phyloP scores from a whole-genome alignment of 176 grass and related monocot species.

The Oryza rufipogon region DNA sequence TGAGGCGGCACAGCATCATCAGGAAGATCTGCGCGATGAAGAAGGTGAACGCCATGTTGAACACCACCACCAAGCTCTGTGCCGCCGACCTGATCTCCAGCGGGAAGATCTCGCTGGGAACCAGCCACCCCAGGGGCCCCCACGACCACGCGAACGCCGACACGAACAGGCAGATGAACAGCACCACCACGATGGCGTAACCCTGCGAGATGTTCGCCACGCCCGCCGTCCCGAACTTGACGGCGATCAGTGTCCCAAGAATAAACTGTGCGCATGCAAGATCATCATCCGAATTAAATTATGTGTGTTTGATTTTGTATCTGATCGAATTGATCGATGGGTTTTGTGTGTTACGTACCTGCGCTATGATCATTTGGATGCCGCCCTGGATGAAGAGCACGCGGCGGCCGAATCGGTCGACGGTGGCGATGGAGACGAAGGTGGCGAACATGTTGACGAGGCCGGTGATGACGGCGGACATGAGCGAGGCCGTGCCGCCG shows the following conservation, averaged over 20 bases:
- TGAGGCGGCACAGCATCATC: conserved; percentile 64
- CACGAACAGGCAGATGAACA: conserved; percentile 83
- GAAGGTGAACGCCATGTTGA: conserved; percentile 57
- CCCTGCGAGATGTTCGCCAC: conserved; percentile 33
- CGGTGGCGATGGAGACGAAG: conserved; percentile 52
- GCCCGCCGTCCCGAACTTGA: conserved; percentile 39
- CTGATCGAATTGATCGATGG: too few relatives aligned
- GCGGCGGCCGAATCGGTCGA: conserved; percentile 49
- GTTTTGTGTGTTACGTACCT: not conserved
- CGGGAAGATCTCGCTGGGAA: conserved; percentile 90
- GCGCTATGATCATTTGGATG: conserved; percentile 34
- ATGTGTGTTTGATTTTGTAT: not conserved
- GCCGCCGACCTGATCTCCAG: conserved; percentile 81
- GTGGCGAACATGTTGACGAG: conserved; percentile 51
- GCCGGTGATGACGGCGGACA: conserved; percentile 56
- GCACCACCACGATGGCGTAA: conserved; percentile 37
- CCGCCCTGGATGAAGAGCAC: conserved; percentile 46
- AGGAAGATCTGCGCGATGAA: conserved; percentile 59
- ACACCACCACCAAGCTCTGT: conserved; percentile 60
- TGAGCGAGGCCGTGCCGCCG: conserved; percentile 49
- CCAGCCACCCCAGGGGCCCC: conserved; percentile 85
- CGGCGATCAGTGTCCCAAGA: conserved; percentile 41
- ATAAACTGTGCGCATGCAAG: conserved; percentile 30
- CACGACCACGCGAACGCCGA: conserved; percentile 87
- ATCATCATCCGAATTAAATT: not conserved